Conservation (phyloP, 495 filamentous ascomycete genomes). For the Darksidea phi region DNA sequence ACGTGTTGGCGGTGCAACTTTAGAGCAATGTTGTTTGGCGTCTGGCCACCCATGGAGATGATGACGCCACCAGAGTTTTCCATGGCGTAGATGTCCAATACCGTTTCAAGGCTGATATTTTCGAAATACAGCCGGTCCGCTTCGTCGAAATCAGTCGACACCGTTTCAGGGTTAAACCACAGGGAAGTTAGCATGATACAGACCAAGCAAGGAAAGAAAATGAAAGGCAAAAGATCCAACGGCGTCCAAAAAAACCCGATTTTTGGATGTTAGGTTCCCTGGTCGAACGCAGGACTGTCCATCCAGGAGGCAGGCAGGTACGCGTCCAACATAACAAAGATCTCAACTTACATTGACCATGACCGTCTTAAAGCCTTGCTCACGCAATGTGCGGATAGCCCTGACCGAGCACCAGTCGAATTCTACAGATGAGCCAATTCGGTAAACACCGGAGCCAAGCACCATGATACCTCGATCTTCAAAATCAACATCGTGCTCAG, state of each 20-base stretch:
- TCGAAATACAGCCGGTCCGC: constrained; percentile 96
- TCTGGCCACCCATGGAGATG: constrained; percentile 97
- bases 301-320: too few relatives aligned
- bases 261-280: too few relatives aligned
- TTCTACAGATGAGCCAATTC: constrained; percentile 95
- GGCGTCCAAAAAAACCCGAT: too few relatives aligned
- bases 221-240: too few relatives aligned
- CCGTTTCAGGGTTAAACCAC: constrained; percentile 78
- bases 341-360: constrained; percentile 91
- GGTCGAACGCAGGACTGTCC: neutral
- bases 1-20: constrained; percentile 84
- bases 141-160: constrained; percentile 94
- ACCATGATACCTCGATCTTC: constrained; percentile 93
- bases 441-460: constrained; percentile 92
- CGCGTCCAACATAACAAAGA: too few relatives aligned
- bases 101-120: constrained; percentile 91
- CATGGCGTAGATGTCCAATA: constrained; percentile 92
- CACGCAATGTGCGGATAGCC: constrained; percentile 87
- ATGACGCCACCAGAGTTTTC: constrained; percentile 88
- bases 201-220: too few relatives aligned
- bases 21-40: constrained; percentile 96
- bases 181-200: neutral
- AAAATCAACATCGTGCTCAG: constrained; percentile 80
- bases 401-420: constrained; percentile 99
- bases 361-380: constrained; percentile 87